Evolutionary conservation across 2,329 filamentous ascomycete species (phyloP), one percentile per base, ranked within the genome.

Genomic region (Seiridium unicorne): DNA sequence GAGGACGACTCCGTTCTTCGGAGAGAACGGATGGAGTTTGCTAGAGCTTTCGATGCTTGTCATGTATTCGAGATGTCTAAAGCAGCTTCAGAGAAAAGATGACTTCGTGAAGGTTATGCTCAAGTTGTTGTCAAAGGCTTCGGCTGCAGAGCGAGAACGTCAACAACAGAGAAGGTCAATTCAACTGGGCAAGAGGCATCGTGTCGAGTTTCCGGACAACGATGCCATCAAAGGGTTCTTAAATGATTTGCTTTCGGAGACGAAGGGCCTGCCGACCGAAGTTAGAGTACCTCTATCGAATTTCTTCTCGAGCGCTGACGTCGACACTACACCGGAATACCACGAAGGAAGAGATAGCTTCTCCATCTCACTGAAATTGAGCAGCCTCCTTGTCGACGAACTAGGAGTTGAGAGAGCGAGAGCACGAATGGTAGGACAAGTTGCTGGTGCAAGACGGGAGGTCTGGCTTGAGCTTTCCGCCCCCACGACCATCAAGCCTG

Each of bases 1-100:
- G 67, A 84, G 88, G 51, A 87, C 95, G 48, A 89, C 91, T 0
- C 88, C 89, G 0, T 90, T 91, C 63, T 97, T 95, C 66, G 89
- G 89, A 0, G 86, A 89, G 60, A 87, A 84, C 60, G 85, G 88
- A 51, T 98, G 95, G 93, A 87, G 84, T 57, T 79, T 89, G 1
- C 80, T 97, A 10, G 93, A 98, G 70, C 79, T 92, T 3, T 89
- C 89, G 0, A 91, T 97, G 84, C 82, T 98, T 5, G 85, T 91
- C 64, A 89, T 97, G 82, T 95, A 97, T 71, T 86, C 91, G 0
- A 84, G 85, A 54, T 98, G 93, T 72, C 81, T 99, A 35, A 89
- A 90, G 64, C 84, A 91, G 66, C 82, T 97, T 35, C 81, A 89
- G 54, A 86, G 87, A 11, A 87, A 87, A 61, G 90, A 94, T 57